These are phyloP conservation scores for Mycena metata DNA, from an alignment of 768 basidiomycete genomes.

Conservation along the genomic window DNA sequence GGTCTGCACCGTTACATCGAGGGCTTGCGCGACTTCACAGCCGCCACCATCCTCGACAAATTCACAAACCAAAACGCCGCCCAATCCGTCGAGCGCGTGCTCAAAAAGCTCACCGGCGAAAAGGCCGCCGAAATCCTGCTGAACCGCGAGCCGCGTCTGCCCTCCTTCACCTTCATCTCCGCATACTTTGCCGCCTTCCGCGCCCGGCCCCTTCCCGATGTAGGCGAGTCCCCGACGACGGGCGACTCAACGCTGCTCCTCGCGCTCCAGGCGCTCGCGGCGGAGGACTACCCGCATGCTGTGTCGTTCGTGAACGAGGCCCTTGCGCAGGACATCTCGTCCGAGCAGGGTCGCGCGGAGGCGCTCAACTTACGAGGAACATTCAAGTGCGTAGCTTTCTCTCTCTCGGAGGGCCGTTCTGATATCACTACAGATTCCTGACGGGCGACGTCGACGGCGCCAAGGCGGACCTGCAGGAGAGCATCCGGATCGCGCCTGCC, in stretches of 20 bases:
- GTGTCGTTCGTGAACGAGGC: constrained; percentile 87
- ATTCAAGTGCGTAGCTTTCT: constrained; percentile 78
- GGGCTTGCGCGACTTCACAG: constrained; percentile 92
- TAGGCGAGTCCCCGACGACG: constrained; percentile 80
- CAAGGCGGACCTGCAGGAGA: constrained; percentile 85
- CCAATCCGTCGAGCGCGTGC: constrained; percentile 89
- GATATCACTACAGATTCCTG: constrained; percentile 74
- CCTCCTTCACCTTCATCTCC: constrained; percentile 68
- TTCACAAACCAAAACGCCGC: constrained; percentile 88
- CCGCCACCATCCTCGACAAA: constrained; percentile 94
- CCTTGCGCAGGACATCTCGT: constrained; percentile 87
- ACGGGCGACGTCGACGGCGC: constrained; percentile 87
- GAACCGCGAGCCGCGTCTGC: constrained; percentile 36
- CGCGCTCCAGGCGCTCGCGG: constrained; percentile 86
- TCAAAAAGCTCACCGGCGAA: constrained; percentile 83
- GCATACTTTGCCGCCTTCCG: constrained; percentile 99
- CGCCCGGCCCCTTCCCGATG: constrained; percentile 74
- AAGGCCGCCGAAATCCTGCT: constrained; percentile 81
- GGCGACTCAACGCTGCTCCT: constrained; percentile 89
- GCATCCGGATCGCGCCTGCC: constrained; percentile 72
- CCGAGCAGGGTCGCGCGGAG: constrained; percentile 81
- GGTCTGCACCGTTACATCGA: constrained; percentile 80
- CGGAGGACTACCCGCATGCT: constrained; percentile 87
- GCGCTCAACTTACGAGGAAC: constrained; percentile 95
- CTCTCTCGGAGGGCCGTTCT: not conserved